Evolutionary conservation across 345 rosid genomes (phyloP), one percentile per base, ranked within the genome.

Genomic region (Dipteronia sinensis): DNA sequence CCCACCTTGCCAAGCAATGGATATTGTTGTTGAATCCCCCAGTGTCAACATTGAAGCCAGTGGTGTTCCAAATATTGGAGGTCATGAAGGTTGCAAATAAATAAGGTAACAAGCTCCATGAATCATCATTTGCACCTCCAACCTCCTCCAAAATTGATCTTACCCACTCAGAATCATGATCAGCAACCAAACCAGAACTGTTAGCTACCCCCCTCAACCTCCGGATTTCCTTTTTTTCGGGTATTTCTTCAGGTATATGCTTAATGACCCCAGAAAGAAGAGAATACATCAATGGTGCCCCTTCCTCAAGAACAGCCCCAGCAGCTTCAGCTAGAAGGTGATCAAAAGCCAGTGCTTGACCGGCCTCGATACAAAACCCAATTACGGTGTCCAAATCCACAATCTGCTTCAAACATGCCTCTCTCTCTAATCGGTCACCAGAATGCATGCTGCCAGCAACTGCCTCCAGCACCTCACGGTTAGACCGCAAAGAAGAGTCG

Each of bases 151-250:
- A 85, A 76, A 90, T 94, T 72, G 91, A 92, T 78, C 93, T 89
- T 53, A 94, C 91, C 98, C 97, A 92, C 81, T 92, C 98, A n/a
- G 98, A 93, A 84, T 96, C 98, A 81, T 96, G 99, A 89, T 93
- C 91, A 25, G 81, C 84, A 75, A 84, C 83, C 65, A 89, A 74
- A 64, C 87, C 87, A 78, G 85, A 78, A 78, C 86, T 82, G 71
- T 86, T 92, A 51, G 98, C 98, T 75, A 92, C 95, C 19, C 93
- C 86, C 75, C 88, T 88, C 78, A 96, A 82, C 87, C 95, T 91
- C 84, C 94, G 88, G 77, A 94, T 85, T 84, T 91, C 99, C 82
- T 84, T 91, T 88, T 86, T 92, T 82, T 90, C 97, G 42, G 98
- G 95, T 85, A 96, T 71, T 80, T 90, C 95, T 85, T 88, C 95